Evolutionary conservation across 2,329 filamentous ascomycete species (phyloP), one percentile per base, ranked within the genome.

Genomic region (Colletotrichum incanum): DNA sequence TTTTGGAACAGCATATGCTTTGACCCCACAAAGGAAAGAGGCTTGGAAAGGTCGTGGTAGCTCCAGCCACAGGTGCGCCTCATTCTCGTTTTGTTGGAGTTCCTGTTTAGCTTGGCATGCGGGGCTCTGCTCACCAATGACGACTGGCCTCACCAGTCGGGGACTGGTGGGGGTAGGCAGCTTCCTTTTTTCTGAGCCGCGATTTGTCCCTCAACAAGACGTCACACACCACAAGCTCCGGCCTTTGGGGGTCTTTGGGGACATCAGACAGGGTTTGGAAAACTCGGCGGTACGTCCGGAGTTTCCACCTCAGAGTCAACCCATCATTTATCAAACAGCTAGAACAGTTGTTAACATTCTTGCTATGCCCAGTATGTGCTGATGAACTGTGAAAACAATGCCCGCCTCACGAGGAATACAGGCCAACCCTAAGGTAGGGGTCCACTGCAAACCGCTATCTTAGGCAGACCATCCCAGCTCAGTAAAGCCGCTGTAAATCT

Each of bases 401-500:
- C 20, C 11, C 14, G 12, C 37, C 54, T 23, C 26, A 23, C n/a
- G 39, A 26, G 18, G 56, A 49, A 31, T 56, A 55, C 45, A 55
- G 28, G 39, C 41, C 47, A 69, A 63, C 54, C 39, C 65, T 64
- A 49, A 26, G 54, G 7, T 18, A 41, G 14, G 26, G 49, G 54
- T 49, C 65, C 69, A 72, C 69, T 43, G 23, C 52, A 45, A 26
- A 56, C 65, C 41, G 50, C 56, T 39, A 47, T 56, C 55, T 23
- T 61, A 55, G 31, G 56, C 52, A 64, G 65, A 34, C 64, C 56
- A 68, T 58, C 64, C 68, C 43, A 69, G 69, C 65, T 72, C 43
- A 64, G 59, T 55, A 69, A 65, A 47, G 59, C 47, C 65, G 70
- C 70, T 72, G 65, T 65, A 69, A 69, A 72, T 72, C 70, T 72